Base-by-base conservation (phyloP, 2,329 filamentous ascomycete species). In the Mycosphaerella sp. region DNA sequence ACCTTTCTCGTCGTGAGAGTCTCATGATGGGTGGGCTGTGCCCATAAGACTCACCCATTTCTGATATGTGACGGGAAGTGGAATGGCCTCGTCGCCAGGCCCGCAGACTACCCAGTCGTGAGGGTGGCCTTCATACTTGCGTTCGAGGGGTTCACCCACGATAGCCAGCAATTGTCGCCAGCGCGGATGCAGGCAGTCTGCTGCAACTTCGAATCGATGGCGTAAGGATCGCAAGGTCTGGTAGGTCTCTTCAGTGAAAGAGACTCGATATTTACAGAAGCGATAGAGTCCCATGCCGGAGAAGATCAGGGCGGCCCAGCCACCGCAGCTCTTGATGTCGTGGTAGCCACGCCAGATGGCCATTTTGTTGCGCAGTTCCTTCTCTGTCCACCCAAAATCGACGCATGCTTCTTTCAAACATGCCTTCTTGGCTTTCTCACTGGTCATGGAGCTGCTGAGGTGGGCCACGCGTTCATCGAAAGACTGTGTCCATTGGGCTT, bases 251-350 rank as follows among this genome's bases (percentile, higher is more conserved):
- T 73, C 71, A 41, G 74, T 73, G 61, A 81, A 80, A 4, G 76
- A 76, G 0, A 77, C 75, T 42, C 79, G 74, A 62, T 82, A 82
- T 62, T 82, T 82, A 74, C 79, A 82, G 64, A 81, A 80, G 6
- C 79, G 73, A 64, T 82, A 82, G 11, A 82, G 74, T 1, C 80
- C 79, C 68, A 78, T 78, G 34, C 80, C 78, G 4, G 79, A 75
- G 59, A 82, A 82, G 1, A 81, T 74, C 3, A 82, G 70, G 9
- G 77, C 73, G 2, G 73, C 75, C 78, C 78, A 82, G 2, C 79
- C 80, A 2, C 76, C 79, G 14, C 74, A 73, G 48, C 80, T 75
- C 65, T 80, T 78, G 60, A 82, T 80, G 62, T 81, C 78, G 58
- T 79, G 76, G 63, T 82, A 82, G 9, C 80, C 79, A 49, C 78